phyloP scores from a whole-genome alignment of 495 filamentous ascomycete genomes.

The Chaetomium tenue region DNA sequence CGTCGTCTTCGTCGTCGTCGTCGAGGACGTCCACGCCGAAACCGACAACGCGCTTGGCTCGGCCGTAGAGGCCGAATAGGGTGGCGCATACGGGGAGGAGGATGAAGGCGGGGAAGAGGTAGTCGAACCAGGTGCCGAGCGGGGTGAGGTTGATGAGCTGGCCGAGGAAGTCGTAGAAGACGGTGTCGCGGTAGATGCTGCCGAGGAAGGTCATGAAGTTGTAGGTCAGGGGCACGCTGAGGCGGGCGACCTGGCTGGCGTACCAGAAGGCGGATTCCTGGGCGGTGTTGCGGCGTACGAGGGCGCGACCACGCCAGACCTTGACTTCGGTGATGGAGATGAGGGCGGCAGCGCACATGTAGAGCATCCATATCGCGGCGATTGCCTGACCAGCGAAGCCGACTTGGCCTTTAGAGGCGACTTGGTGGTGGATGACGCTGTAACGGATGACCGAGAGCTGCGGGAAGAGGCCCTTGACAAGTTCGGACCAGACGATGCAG shows the following conservation, averaged over 20 bases:
- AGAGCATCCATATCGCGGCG: conserved; percentile 83
- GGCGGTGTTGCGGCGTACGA: conserved; percentile 87
- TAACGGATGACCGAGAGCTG: conserved; percentile 78
- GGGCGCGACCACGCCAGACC: conserved; percentile 89
- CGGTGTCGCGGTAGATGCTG: conserved; percentile 64
- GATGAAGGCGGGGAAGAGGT: conserved; percentile 82
- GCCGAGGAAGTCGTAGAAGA: conserved; percentile 86
- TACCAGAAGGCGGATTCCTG: conserved; percentile 94
- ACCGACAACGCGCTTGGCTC: conserved; percentile 71
- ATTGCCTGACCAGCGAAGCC: conserved; percentile 81
- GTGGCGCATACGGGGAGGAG: conserved; percentile 80
- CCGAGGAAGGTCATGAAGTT: conserved; percentile 92
- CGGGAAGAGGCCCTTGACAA: conserved; percentile 73
- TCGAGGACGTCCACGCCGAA: conserved; percentile 75
- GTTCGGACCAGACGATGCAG: conserved; percentile 87
- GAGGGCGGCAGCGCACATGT: conserved; percentile 83
- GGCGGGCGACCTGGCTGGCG: conserved; percentile 78
- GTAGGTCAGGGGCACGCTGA: conserved; percentile 89
- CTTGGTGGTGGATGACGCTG: conserved; percentile 77
- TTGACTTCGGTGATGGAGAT: conserved; percentile 84
- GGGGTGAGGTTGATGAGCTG: conserved; percentile 79
- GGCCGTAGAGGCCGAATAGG: conserved; percentile 81
- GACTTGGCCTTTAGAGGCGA: conserved; percentile 62
- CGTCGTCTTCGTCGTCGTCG: conserved; percentile 70
- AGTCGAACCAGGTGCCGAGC: conserved; percentile 79